Percentiles rank a stretch among this genome's conserved stretches.
These are phyloP conservation scores for Hortiboletus campestris DNA, from an alignment of 768 basidiomycete genomes.

Conservation along the genomic window DNA sequence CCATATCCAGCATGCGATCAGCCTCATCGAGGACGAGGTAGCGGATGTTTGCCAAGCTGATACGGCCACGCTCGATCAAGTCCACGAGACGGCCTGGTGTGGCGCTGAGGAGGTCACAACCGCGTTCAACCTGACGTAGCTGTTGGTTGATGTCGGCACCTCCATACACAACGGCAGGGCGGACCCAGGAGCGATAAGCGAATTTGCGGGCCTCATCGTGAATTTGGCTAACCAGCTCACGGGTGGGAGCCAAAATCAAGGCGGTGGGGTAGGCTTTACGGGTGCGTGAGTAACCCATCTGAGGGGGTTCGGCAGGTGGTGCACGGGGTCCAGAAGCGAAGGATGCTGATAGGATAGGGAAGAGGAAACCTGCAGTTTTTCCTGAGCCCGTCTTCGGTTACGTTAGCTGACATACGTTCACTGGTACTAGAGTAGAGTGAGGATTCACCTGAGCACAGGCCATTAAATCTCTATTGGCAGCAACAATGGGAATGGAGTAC, in stretches of 20 bases:
- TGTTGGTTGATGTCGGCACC: constrained; percentile 98
- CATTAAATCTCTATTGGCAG: constrained; percentile 86
- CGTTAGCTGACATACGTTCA: constrained; percentile 17
- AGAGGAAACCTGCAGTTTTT: constrained; percentile 98
- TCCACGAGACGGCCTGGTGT: constrained; percentile 98
- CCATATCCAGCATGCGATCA: constrained; percentile 99
- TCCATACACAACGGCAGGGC: constrained; percentile 98
- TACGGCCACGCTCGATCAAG: constrained; percentile 95
- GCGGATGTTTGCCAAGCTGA: constrained; percentile 93
- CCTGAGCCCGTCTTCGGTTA: constrained; percentile 90
- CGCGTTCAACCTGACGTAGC: constrained; percentile 90
- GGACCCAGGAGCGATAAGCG: constrained; percentile 98
- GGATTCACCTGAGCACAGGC: constrained; percentile 82
- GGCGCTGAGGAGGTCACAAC: constrained; percentile 94
- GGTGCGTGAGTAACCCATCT: constrained; percentile 54
- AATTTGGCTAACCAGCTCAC: constrained; percentile 98
- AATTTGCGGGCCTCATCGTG: constrained; percentile 99
- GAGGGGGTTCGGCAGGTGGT: constrained; percentile 54
- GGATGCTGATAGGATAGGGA: constrained; percentile 95
- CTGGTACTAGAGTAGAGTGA: constrained; percentile 1
- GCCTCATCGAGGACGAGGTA: constrained; percentile 99
- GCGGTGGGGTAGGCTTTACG: constrained; percentile 96
- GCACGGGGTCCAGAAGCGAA: constrained; percentile 79
- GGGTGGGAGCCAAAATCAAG: constrained; percentile 96
- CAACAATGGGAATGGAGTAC: constrained; percentile 98